Percentiles rank a stretch among this genome's conserved stretches.
These are phyloP conservation scores for Venturia effusa DNA, from an alignment of 2,329 filamentous ascomycete species.

Conservation along the genomic window DNA sequence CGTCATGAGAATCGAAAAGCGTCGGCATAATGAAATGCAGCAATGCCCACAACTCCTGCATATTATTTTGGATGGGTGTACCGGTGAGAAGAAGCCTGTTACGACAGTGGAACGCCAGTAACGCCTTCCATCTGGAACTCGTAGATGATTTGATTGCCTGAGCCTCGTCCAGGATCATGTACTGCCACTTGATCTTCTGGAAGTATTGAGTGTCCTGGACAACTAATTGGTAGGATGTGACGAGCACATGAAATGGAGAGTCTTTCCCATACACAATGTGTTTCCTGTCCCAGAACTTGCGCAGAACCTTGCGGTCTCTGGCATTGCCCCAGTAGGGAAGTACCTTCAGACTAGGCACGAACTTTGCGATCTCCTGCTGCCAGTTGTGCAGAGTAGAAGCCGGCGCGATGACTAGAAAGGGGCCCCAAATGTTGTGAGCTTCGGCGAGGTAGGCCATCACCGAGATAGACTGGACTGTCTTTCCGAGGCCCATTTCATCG, in stretches of 20 bases:
- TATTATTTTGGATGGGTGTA: conserved; percentile 93
- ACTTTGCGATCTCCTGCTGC: conserved; percentile 95
- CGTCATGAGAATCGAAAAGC: conserved; percentile 86
- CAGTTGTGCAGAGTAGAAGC: conserved; percentile 97
- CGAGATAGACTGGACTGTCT: conserved; percentile 70
- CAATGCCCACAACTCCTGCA: conserved; percentile 92
- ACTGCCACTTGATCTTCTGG: conserved; percentile 99
- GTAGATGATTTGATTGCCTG: conserved; percentile 98
- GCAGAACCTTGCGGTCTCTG: conserved; percentile 85
- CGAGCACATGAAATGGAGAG: conserved; percentile 86
- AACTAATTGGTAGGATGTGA: conserved; percentile 95
- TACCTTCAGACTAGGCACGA: conserved; percentile 90
- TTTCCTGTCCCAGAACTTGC: conserved; percentile 98
- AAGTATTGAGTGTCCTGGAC: conserved; percentile 95
- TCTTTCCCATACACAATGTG: conserved; percentile 92
- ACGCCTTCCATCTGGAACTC: conserved; percentile 92
- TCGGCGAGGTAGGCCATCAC: conserved; percentile 98
- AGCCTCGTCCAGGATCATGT: conserved; percentile 98
- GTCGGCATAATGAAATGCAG: conserved; percentile 99
- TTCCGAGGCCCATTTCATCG: conserved; percentile 20
- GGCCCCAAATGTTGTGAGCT: conserved; percentile 96
- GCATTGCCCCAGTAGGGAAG: conserved; percentile 96
- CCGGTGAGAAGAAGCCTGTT: conserved; percentile 96
- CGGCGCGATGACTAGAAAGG: conserved; percentile 91
- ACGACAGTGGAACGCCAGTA: conserved; percentile 88